These are phyloP conservation scores for Helminthosporium solani DNA, from an alignment of 2,329 filamentous ascomycete genomes.

Conservation along the genomic window DNA sequence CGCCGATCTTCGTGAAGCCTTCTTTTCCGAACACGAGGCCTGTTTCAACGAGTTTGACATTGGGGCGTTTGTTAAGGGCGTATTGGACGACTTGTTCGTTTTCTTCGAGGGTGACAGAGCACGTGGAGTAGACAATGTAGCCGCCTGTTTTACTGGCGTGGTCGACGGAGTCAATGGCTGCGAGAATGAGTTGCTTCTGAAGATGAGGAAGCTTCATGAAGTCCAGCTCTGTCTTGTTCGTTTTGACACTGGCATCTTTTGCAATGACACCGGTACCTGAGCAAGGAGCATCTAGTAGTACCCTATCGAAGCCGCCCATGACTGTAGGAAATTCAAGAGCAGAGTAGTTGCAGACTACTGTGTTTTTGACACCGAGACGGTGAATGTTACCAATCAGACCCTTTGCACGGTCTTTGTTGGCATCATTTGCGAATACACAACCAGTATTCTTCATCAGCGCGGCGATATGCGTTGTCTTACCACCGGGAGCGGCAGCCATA, in stretches of 20 bases:
- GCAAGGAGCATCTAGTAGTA: constrained; percentile 91
- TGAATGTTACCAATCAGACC: constrained; percentile 96
- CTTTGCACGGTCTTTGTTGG: constrained; percentile 88
- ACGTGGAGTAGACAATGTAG: constrained; percentile 95
- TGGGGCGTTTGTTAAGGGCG: constrained; percentile 84
- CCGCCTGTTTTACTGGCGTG: constrained; percentile 90
- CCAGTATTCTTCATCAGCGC: constrained; percentile 98
- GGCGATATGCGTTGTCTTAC: constrained; percentile 95
- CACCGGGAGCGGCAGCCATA: constrained; percentile 92
- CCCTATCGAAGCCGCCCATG: constrained; percentile 93
- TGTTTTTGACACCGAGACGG: constrained; percentile 88
- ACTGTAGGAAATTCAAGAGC: constrained; percentile 91
- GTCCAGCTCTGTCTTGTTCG: constrained; percentile 94
- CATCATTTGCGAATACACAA: constrained; percentile 93
- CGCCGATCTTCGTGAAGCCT: constrained; percentile 86
- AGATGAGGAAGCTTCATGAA: constrained; percentile 88
- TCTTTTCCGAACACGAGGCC: constrained; percentile 87
- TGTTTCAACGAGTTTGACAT: constrained; percentile 90
- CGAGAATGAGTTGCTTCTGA: constrained; percentile 82
- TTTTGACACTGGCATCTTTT: constrained; percentile 96
- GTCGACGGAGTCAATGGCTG: constrained; percentile 93
- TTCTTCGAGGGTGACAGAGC: constrained; percentile 90
- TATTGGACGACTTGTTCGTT: constrained; percentile 94
- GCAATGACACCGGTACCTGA: constrained; percentile 96
- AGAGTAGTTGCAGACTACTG: constrained; percentile 93